Conservation (phyloP, 768 basidiomycete genomes). For the Tubosaeta sp. region DNA sequence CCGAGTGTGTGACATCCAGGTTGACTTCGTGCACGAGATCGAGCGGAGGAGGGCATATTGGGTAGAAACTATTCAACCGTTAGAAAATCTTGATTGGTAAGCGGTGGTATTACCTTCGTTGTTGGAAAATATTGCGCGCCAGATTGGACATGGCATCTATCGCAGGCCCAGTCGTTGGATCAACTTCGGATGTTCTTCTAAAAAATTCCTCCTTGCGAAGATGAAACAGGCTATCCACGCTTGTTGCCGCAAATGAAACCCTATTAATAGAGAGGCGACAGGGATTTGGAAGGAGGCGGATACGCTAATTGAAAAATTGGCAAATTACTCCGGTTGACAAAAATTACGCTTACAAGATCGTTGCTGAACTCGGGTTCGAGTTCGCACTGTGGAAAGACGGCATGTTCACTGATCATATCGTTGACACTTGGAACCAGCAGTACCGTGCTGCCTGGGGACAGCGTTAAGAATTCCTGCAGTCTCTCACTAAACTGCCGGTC, state of each 20-base stretch:
- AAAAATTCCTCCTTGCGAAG: conserved; percentile 79
- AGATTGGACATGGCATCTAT: conserved; percentile 77
- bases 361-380: conserved; percentile 39
- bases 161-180: conserved; percentile 43
- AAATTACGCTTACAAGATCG: conserved; percentile 47
- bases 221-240: conserved; percentile 87
- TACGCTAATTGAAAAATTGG: conserved; percentile 46
- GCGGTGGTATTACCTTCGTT: conserved; percentile 60
- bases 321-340: background rate
- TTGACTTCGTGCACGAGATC: conserved; percentile 79
- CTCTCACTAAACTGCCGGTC: conserved; percentile 53
- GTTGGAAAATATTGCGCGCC: conserved; percentile 78
- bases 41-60: conserved; percentile 82
- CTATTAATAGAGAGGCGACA: conserved; percentile 82
- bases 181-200: conserved; percentile 60
- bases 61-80: conserved; percentile 71
- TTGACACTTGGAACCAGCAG: conserved; percentile 78
- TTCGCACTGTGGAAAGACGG: conserved; percentile 81
- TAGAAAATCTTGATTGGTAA: background rate
- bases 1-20: conserved; percentile 80
- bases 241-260: conserved; percentile 72
- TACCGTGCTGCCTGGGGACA: conserved; percentile 65
- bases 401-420: conserved; percentile 75
- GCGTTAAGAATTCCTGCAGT: conserved; percentile 52
- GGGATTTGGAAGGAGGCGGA: conserved; percentile 84